Base-by-base conservation (phyloP, 208 protist species). In the Trypanosoma platydactyli region DNA sequence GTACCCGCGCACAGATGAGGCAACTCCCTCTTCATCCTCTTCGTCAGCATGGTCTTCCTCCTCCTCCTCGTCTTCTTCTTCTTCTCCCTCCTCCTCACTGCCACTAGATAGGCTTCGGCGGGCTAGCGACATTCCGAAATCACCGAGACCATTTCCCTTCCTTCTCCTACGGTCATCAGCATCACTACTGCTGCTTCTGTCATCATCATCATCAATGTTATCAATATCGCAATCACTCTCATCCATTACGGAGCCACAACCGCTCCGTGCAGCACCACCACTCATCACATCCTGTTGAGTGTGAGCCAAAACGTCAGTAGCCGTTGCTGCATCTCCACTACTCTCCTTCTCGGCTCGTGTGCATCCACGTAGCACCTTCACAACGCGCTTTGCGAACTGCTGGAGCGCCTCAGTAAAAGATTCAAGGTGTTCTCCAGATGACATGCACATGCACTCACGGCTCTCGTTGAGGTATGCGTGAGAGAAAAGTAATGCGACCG, bases 401-500 rank as follows among this genome's bases (percentile, higher is more conserved):
- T 70, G 60, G 27, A 96, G 75, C n/a, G 84, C 76, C 15, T 75
- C 70, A 48, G 57, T 79, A 44, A 92, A 88, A 22, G 73, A 77
- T 24, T 77, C 56, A 1, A 89, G 63, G 73, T 96, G 90, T 69
- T 96, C 87, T 18, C n/a, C 25, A 6, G 27, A 30, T 16, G 83
- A 82, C 90, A 96, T 96, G 76, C 86, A 86, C 83, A 90, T 88
- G 48, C 68, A 41, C 16, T 72, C 41, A 20, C 74, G 79, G 52
- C 75, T 83, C 4, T 71, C 64, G 54, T 50, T 58, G 46, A 96
- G 77, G 35, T 79, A 58, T 13, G 54, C 41, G 44, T 76, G 78
- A 38, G 90, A 96, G 75, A 94, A 93, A 64, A 94, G 86, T 2
- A 96, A 76, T 9, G 87, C 66, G 38, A 96, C 63, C 18, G 80